Conservation (phyloP, 2,329 filamentous ascomycete genomes). For the Ustilaginoidea virens region DNA sequence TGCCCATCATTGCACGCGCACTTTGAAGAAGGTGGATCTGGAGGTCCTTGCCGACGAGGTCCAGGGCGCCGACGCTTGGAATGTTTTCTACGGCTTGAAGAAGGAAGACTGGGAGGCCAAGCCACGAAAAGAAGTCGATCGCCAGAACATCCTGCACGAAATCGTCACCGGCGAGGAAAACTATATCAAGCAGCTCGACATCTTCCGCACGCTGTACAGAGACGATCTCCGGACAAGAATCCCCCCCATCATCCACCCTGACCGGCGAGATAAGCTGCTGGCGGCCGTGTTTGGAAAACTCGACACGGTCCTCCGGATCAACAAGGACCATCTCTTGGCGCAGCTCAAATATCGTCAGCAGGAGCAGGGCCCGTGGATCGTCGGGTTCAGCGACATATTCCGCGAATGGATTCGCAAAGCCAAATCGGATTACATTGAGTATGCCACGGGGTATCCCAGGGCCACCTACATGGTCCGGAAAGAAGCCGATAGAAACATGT, state of each 20-base stretch:
- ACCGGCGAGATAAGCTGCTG: conserved; percentile 66
- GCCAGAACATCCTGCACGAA: conserved; percentile 89
- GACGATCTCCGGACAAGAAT: conserved; percentile 60
- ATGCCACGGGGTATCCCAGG: conserved; percentile 73
- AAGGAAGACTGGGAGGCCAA: conserved; percentile 59
- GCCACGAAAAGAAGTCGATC: conserved; percentile 75
- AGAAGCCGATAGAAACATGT: conserved; percentile 69
- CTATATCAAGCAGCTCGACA: conserved; percentile 79
- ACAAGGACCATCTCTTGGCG: conserved; percentile 81
- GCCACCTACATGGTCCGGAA: conserved; percentile 72
- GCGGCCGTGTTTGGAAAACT: conserved; percentile 79
- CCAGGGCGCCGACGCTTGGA: conserved; percentile 65
- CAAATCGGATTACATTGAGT: conserved; percentile 75
- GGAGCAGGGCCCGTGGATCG: conserved; percentile 89
- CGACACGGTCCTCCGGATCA: conserved; percentile 75
- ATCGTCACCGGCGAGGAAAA: conserved; percentile 86
- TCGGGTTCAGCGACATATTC: conserved; percentile 92
- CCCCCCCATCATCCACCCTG: conserved; percentile 67
- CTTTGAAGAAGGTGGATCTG: conserved; percentile 85
- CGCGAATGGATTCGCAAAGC: conserved; percentile 97
- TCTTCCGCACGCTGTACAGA: conserved; percentile 71
- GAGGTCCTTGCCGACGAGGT: conserved; percentile 56
- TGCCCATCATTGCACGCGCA: conserved; percentile 84
- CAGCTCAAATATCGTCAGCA: conserved; percentile 95
- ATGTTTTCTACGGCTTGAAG: conserved; percentile 70